These are phyloP conservation scores for Myriosclerotinia curreyana DNA, from an alignment of 2,329 filamentous ascomycete species.

Conservation along the genomic window DNA sequence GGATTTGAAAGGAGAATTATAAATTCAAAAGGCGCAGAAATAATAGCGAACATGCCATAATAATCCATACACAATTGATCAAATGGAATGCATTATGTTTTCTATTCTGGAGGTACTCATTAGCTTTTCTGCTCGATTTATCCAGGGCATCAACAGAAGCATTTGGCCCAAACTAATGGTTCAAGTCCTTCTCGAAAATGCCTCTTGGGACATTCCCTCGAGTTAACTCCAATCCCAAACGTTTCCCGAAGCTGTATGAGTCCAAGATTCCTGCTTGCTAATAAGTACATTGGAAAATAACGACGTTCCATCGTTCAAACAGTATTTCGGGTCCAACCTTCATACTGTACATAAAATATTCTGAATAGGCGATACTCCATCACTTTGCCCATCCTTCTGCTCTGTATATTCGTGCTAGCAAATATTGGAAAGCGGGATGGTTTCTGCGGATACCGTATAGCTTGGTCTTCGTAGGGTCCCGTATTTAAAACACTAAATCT, in stretches of 20 bases:
- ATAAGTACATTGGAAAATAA: background rate
- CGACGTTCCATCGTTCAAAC: background rate
- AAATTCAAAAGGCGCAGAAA: no score
- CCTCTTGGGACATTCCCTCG: background rate
- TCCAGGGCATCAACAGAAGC: no score
- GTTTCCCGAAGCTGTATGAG: background rate
- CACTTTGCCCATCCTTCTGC: background rate
- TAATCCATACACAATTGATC: no score
- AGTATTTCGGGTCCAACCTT: background rate
- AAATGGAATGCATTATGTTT: no score
- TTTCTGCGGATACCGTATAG: background rate
- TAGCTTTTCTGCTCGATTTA: no score
- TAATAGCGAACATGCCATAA: no score
- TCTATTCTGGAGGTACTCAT: no score
- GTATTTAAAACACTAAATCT: background rate
- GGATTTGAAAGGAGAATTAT: no score
- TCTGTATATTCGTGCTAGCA: background rate
- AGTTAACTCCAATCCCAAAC: no score
- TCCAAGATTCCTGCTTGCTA: no score
- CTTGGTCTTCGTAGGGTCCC: background rate
- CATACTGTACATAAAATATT: background rate
- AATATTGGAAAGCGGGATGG: no score
- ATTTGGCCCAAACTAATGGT: background rate
- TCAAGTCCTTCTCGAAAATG: background rate
- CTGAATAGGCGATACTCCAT: background rate